Base-by-base conservation (phyloP, 202 grass and related monocot genomes). In the Carex arenaria region DNA sequence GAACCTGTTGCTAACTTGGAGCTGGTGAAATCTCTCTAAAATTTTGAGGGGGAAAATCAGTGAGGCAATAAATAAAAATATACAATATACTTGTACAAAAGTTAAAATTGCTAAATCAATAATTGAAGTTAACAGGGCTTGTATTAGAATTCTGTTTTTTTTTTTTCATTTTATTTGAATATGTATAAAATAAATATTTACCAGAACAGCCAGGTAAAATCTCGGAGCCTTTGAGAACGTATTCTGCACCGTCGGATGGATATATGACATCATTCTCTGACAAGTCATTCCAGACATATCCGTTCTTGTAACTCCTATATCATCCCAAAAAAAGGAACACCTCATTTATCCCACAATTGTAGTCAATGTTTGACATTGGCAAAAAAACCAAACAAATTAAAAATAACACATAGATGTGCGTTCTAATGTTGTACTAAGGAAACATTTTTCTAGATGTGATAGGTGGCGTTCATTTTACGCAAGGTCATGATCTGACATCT, bases 161-260 rank as follows among this genome's bases (percentile, higher is more conserved):
- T 17, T 72, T 72, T 20, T 18, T 72, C 2, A 38, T 71, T 7
- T 20, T 67, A 32, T 45, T 66, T 82, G 19, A 59, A 9, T 59
- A n/a, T 22, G 38, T 7, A 14, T n/a, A 15, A 28, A 64, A 64
- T 7, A 52, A 56, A 4, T 5, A 9, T 14, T 82, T 88, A 36
- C 92, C 89, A n/a, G 93, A 90, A 81, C 89, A 92, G 53, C 91
- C 96, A 3, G 88, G 83, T 72, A 99, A 89, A 61, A 96, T 92
- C 88, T 99, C 96, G 0, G 93, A 99, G 91, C 96, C 96, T 84
- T 99, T 99, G 80, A 99, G 96, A 36, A 99, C 96, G 87, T 99
- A 95, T 84, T 99, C 96, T 0, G 90, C 91, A 86, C 96, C 93
- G 84, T 99, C 93, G 2, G 96, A 91, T 67, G 93, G 96, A 84